Evolutionary conservation across 768 basidiomycete species (phyloP).

Genomic region (Tylopilus plumbeoviolaceoides): DNA sequence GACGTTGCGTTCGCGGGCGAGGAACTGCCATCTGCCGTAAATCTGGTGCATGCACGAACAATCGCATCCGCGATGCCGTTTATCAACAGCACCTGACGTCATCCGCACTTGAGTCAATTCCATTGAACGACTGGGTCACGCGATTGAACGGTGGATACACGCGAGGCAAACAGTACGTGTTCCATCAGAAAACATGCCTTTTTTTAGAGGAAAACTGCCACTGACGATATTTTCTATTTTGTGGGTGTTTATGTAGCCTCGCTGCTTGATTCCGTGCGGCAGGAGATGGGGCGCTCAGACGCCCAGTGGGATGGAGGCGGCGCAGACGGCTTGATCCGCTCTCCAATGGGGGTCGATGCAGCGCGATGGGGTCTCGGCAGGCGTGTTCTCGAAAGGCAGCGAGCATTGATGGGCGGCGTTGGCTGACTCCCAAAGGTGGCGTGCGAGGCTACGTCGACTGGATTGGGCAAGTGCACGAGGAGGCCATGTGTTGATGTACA

Average conservation of each 20-base stretch:
- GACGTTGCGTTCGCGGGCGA: too few relatives aligned
- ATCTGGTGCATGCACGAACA: too few relatives aligned
- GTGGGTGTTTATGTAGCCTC: slow-evolving; percentile 19
- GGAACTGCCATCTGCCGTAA: too few relatives aligned
- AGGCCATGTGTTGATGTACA: background rate
- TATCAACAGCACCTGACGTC: too few relatives aligned
- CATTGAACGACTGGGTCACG: too few relatives aligned
- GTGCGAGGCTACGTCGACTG: background rate
- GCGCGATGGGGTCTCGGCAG: slow-evolving; percentile 30
- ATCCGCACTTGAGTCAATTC: too few relatives aligned
- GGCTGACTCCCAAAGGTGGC: background rate
- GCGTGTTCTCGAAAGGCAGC: slow-evolving; percentile 16
- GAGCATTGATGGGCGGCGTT: background rate
- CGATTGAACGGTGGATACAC: slow-evolving; percentile 17
- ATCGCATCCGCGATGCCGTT: too few relatives aligned
- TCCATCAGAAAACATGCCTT: slow-evolving; percentile 7
- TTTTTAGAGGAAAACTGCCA: slow-evolving; percentile 32
- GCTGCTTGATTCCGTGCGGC: slow-evolving; percentile 11
- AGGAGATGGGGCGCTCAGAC: background rate
- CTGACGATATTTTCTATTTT: slow-evolving; percentile 1
- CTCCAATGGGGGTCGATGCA: slow-evolving; percentile 23
- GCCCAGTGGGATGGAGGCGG: background rate
- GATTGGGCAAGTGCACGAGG: slow-evolving; percentile 7
- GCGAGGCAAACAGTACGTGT: slow-evolving; percentile 27
- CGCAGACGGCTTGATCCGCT: slow-evolving; percentile 26